Evolutionary conservation across 2,329 filamentous ascomycete genomes (phyloP).

Genomic region (Whalleya microplaca): DNA sequence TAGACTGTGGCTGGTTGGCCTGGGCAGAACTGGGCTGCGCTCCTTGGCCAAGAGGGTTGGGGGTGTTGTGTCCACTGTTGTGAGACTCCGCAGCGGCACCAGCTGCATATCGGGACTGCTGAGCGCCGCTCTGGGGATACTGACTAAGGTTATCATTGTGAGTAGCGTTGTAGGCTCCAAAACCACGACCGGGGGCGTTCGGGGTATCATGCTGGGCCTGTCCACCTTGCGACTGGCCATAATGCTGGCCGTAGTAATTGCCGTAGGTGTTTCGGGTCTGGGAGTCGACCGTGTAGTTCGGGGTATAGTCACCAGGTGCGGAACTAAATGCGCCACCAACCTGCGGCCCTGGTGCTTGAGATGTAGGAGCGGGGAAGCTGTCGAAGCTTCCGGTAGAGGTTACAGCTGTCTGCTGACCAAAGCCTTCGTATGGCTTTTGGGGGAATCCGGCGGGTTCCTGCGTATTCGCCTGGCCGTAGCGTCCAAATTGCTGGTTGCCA

Average conservation of each 20-base stretch:
- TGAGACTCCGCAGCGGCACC: constrained; percentile 68
- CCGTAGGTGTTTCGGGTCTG: constrained; percentile 75
- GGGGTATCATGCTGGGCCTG: constrained; percentile 76
- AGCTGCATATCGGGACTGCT: constrained; percentile 62
- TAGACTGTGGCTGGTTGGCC: constrained; percentile 42
- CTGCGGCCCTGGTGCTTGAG: constrained; percentile 59
- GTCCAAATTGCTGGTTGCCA: constrained; percentile 68
- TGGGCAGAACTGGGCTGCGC: constrained; percentile 48
- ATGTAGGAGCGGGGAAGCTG: constrained; percentile 60
- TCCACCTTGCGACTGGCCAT: constrained; percentile 54
- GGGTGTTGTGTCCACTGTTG: constrained; percentile 88
- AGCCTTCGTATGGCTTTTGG: constrained; percentile 87
- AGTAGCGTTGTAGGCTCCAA: constrained; percentile 72
- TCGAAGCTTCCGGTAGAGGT: constrained; percentile 56
- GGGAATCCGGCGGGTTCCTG: constrained; percentile 64
- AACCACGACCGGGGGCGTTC: constrained; percentile 73
- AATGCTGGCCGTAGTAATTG: constrained; percentile 72
- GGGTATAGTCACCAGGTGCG: constrained; percentile 77
- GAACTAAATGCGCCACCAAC: constrained; percentile 72
- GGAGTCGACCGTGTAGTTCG: constrained; percentile 81
- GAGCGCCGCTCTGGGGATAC: constrained; percentile 77
- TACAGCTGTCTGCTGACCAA: constrained; percentile 68
- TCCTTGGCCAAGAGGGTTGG: constrained; percentile 71
- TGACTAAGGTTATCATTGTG: constrained; percentile 68
- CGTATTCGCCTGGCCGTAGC: constrained; percentile 65